These are phyloP conservation scores for Fraxinus cuspidata DNA, from an alignment of 257 asterid species.

Conservation along the genomic window DNA sequence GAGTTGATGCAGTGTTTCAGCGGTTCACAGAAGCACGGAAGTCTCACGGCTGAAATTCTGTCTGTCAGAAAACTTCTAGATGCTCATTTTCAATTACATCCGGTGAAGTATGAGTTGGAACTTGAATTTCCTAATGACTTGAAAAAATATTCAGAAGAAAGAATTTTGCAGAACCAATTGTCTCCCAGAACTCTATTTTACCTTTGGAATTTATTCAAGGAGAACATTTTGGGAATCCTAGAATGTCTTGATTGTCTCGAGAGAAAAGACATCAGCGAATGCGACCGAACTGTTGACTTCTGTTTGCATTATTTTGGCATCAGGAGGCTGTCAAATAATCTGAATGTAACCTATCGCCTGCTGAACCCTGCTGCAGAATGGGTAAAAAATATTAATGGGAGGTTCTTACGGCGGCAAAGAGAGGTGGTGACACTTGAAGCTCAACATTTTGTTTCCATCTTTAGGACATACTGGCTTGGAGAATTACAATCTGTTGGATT, in stretches of 20 bases:
- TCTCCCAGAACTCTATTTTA: conserved; percentile 44
- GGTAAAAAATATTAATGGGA: conserved; percentile 37
- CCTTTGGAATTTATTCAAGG: conserved; percentile 53
- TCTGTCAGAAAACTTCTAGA: conserved; percentile 47
- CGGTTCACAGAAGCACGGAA: conserved; percentile 24
- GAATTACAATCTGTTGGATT: conserved; percentile 47
- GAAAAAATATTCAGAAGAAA: conserved; percentile 28
- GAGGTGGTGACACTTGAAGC: conserved; percentile 34
- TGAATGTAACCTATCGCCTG: conserved; percentile 27
- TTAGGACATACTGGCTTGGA: conserved; percentile 37
- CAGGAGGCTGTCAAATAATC: conserved; percentile 24
- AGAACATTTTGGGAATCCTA: conserved; percentile 23
- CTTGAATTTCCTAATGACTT: conserved; percentile 23
- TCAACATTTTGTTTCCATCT: conserved; percentile 44
- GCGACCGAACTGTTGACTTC: conserved; percentile 25
- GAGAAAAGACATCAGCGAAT: conserved; percentile 1
- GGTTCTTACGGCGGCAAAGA: conserved; percentile 27
- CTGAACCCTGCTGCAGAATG: conserved; percentile 55
- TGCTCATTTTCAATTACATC: conserved; percentile 34
- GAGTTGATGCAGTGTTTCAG: conserved; percentile 35
- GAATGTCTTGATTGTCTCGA: conserved; percentile 39
- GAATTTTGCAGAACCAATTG: conserved; percentile 31
- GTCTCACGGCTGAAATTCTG: conserved; percentile 37
- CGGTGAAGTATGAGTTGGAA: conserved; percentile 40
- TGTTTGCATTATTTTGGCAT: conserved; percentile 60